phyloP scores from a whole-genome alignment of 805 yeast genomes.

The Metschnikowia matae region DNA sequence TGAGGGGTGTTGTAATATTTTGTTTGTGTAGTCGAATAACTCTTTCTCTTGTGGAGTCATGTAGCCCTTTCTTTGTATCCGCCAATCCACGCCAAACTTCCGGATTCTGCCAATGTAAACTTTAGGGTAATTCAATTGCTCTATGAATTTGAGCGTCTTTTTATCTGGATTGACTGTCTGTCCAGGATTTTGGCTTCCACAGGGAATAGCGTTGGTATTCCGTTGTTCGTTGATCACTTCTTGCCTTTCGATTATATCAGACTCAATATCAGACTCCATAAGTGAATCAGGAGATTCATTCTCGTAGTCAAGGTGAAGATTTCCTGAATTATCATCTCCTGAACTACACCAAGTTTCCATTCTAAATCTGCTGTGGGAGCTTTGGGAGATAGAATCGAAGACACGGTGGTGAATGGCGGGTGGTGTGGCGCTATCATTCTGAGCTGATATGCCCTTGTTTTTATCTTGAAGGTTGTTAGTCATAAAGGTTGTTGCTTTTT shows the following conservation, averaged over 20 bases:
- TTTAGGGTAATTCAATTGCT: neutral
- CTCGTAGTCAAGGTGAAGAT: neutral
- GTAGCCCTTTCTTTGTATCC: neutral
- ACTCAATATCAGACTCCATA: neutral
- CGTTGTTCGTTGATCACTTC: too few species aligned
- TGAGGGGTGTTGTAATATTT: neutral
- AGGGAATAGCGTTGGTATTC: too few species aligned
- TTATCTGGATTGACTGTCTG: neutral
- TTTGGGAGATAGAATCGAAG: neutral
- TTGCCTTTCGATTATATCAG: neutral
- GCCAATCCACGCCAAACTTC: neutral
- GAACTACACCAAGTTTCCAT: neutral
- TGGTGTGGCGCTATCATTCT: neutral
- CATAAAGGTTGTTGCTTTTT: neutral
- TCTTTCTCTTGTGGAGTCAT: neutral
- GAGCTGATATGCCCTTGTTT: neutral
- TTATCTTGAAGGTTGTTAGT: neutral
- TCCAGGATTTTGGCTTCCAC: neutral
- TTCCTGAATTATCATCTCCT: neutral
- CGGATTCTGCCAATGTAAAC: neutral
- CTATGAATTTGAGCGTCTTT: neutral
- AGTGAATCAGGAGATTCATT: neutral
- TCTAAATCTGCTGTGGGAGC: neutral
- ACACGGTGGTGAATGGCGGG: neutral
- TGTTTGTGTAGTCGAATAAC: neutral